Percentiles rank a stretch among this genome's conserved stretches.
phyloP scores from a whole-genome alignment of 345 rosid genomes.

The Pseudoturritis turrita region DNA sequence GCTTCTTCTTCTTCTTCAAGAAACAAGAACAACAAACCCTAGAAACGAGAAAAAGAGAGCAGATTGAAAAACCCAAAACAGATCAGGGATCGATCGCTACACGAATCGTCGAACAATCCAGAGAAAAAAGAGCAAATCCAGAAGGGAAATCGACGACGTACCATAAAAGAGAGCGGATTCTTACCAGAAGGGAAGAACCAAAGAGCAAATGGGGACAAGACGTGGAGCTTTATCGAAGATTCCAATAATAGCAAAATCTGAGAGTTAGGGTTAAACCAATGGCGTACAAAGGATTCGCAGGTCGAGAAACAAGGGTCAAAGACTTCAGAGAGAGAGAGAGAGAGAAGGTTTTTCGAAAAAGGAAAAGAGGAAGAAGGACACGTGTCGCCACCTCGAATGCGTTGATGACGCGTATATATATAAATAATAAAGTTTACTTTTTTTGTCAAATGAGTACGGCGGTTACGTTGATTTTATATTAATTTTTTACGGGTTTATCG shows the following conservation, averaged over 20 bases:
- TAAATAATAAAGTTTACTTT: background rate
- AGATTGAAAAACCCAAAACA: background rate
- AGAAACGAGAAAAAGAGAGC: background rate
- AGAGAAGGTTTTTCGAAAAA: background rate
- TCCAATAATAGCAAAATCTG: constrained; percentile 17
- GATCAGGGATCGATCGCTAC: background rate
- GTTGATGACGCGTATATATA: constrained; percentile 24
- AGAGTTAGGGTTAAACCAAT: constrained; percentile 11
- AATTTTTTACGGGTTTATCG: no score
- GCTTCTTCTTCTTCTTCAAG: constrained; percentile 4
- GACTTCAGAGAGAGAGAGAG: background rate
- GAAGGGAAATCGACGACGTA: background rate
- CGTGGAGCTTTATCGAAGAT: constrained; percentile 18
- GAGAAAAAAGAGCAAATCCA: background rate
- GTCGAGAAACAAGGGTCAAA: constrained; percentile 23
- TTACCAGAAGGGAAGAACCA: constrained; percentile 34
- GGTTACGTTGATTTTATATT: background rate
- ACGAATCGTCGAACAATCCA: background rate
- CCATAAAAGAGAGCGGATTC: constrained; percentile 30
- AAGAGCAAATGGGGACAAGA: constrained; percentile 11
- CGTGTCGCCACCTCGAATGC: constrained; percentile 19
- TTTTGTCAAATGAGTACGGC: background rate
- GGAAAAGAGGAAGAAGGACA: constrained; percentile 6
- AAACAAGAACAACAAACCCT: constrained; percentile 9
- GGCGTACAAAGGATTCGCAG: constrained; percentile 13